These are phyloP conservation scores for Phlyctochytrium arcticum DNA, from an alignment of 192 early-diverging fungal species.

Conservation along the genomic window DNA sequence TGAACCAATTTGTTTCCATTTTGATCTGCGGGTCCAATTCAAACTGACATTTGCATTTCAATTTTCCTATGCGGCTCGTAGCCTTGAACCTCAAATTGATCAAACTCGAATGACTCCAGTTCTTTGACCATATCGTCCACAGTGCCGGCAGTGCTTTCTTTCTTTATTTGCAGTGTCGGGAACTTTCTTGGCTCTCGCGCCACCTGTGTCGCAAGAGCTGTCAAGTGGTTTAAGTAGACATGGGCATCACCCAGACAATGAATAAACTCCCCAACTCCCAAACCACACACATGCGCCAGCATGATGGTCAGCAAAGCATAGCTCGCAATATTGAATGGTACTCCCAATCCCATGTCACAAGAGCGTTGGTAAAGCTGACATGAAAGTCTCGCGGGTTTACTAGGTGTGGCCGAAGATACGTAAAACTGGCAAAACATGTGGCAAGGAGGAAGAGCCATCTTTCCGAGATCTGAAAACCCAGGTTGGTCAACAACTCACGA, in stretches of 20 bases:
- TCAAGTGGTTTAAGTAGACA: constrained; percentile 87
- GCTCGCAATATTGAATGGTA: constrained; percentile 98
- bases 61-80: constrained; percentile 86
- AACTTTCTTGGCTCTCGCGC: constrained; percentile 73
- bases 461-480: constrained; percentile 61
- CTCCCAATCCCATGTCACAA: constrained; percentile 93
- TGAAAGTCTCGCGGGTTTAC: constrained; percentile 51
- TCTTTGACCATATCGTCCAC: constrained; percentile 41
- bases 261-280: constrained; percentile 79
- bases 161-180: constrained; percentile 69
- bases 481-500: no score
- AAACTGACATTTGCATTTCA: constrained; percentile 94
- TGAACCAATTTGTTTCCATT: no score
- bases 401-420: constrained; percentile 65
- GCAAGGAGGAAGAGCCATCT: constrained; percentile 97
- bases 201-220: constrained; percentile 77
- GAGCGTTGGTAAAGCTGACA: constrained; percentile 95
- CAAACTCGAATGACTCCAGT: constrained; percentile 64
- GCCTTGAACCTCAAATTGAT: constrained; percentile 75
- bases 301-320: constrained; percentile 89
- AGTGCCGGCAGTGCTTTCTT: constrained; percentile 48
- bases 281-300: constrained; percentile 82
- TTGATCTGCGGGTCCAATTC: no score
- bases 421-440: constrained; percentile 98
- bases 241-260: constrained; percentile 96